These are phyloP conservation scores for Ehretia macrophylla DNA, from an alignment of 257 asterid genomes.

Conservation along the genomic window DNA sequence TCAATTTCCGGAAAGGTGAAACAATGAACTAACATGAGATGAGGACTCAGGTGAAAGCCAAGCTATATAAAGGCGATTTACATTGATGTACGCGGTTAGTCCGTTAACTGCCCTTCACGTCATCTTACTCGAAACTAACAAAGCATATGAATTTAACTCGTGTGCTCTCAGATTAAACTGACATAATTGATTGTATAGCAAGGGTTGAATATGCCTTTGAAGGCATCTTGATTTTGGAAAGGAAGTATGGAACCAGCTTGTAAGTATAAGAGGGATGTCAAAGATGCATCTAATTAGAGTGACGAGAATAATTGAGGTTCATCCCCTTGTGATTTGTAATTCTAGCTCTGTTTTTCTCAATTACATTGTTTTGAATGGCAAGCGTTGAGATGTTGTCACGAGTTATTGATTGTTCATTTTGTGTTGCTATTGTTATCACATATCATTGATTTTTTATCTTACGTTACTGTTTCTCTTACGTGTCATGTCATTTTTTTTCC, in stretches of 20 bases:
- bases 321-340: conserved; percentile 12
- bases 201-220: conserved; percentile 35
- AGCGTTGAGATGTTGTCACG: no score
- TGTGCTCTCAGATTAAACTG: conserved; percentile 47
- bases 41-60: neutral
- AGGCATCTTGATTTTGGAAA: conserved; percentile 31
- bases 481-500: no score
- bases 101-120: conserved; percentile 17
- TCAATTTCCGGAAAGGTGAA: conserved; percentile 40
- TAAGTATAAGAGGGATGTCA: conserved; percentile 56
- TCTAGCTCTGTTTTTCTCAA: neutral
- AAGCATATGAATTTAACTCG: conserved; percentile 25
- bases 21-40: neutral
- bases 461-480: no score
- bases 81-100: conserved; percentile 11
- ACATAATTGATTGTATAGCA: conserved; percentile 51
- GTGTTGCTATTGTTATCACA: no score
- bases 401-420: no score
- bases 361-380: no score
- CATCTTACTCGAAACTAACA: conserved; percentile 9
- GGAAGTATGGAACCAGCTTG: conserved; percentile 39
- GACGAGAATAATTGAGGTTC: conserved; percentile 43
- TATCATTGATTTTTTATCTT: no score
- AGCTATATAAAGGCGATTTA: conserved; percentile 1
- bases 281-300: conserved; percentile 10